A percentile compares a stretch with the other conserved stretches of the same genome.
These are phyloP conservation scores for Golubevia pallescens DNA, from an alignment of 1,284 basidiomycete genomes.

Conservation along the genomic window DNA sequence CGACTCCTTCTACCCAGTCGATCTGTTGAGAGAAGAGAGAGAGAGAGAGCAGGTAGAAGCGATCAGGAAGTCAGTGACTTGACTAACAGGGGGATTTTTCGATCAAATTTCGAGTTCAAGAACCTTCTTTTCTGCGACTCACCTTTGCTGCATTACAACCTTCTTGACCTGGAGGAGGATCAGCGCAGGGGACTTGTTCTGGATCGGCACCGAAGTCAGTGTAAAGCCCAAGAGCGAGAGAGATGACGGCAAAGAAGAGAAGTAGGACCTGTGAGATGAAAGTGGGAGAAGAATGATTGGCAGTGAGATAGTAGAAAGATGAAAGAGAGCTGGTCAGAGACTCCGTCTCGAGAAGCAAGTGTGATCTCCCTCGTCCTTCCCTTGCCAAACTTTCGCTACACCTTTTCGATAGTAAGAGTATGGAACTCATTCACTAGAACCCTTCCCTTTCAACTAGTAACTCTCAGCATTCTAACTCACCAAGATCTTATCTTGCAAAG, in stretches of 20 bases:
- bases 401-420: too few species aligned
- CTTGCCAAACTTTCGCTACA: too few species aligned
- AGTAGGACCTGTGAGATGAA: constrained; percentile 74
- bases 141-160: constrained; percentile 30
- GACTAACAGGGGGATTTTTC: background rate
- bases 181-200: constrained; percentile 67
- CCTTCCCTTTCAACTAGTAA: too few species aligned
- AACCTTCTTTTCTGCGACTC: constrained; percentile 61
- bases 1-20: constrained; percentile 98
- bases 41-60: background rate
- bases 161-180: constrained; percentile 53
- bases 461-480: constrained; percentile 68
- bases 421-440: too few species aligned
- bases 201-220: constrained; percentile 82
- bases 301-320: constrained; percentile 13
- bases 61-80: too few species aligned
- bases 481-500: constrained; percentile 92
- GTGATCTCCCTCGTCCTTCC: too few species aligned
- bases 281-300: constrained; percentile 7
- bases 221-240: constrained; percentile 91
- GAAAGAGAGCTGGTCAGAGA: background rate
- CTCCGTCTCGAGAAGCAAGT: background rate
- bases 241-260: constrained; percentile 87
- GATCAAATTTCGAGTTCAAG: constrained; percentile 70
- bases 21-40: constrained; percentile 46